Evolutionary conservation across 1,284 basidiomycete species (phyloP).

Genomic region (Ceratobasidium sp.): DNA sequence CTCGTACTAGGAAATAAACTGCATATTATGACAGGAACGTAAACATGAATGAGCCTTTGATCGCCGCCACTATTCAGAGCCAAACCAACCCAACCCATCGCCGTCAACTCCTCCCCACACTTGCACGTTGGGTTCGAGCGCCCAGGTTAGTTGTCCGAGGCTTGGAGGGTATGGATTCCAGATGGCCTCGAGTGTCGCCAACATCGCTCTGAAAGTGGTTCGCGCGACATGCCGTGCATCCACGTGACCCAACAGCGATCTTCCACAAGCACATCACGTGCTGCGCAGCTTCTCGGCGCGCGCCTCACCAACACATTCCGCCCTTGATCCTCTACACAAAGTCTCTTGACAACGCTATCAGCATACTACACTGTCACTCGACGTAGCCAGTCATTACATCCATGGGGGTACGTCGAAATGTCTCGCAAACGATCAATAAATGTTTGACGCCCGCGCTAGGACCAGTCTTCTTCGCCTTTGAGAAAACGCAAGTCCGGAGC

Average conservation of each 20-base stretch:
- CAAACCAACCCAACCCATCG: too few species aligned
- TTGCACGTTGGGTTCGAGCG: too few species aligned
- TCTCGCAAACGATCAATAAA: not conserved
- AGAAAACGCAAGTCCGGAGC: constrained; percentile 8
- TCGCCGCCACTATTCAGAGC: too few species aligned
- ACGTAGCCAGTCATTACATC: not conserved
- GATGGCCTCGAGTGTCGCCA: not conserved
- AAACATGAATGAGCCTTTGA: too few species aligned
- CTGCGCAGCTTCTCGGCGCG: not conserved
- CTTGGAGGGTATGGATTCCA: not conserved
- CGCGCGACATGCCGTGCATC: not conserved
- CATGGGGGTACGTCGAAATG: constrained; percentile 1
- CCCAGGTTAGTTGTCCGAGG: too few species aligned
- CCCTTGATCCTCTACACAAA: not conserved
- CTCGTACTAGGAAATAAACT: too few species aligned
- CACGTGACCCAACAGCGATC: not conserved
- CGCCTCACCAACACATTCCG: not conserved
- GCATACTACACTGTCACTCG: not conserved
- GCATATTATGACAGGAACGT: too few species aligned
- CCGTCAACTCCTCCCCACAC: too few species aligned
- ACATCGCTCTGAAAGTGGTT: not conserved
- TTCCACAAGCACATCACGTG: constrained; percentile 3
- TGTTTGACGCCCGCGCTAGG: not conserved
- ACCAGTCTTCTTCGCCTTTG: constrained; percentile 9
- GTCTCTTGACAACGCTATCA: not conserved